Percentiles rank a stretch among this genome's conserved stretches.
Conservation (phyloP, 1,139 yeast genomes). For the Fermentozyma sake region DNA sequence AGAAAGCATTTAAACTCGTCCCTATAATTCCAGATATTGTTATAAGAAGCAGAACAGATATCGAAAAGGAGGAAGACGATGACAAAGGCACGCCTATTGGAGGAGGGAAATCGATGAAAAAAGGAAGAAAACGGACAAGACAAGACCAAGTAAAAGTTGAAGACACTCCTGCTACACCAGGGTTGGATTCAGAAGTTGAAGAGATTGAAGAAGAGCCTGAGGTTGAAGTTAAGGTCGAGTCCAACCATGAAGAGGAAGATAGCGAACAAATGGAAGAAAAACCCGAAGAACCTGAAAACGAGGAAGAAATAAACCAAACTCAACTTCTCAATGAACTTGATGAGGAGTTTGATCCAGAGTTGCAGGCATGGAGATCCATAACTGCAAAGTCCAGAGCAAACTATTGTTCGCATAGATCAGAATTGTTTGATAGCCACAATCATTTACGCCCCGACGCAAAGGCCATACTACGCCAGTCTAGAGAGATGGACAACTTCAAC, state of each 20-base stretch:
- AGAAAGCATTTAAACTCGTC: slow-evolving; percentile 67
- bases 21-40: slow-evolving; percentile 88
- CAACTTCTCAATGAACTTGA: slow-evolving; percentile 34
- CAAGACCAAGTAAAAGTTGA: slow-evolving; percentile 34
- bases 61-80: slow-evolving; percentile 70
- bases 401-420: slow-evolving; percentile 65
- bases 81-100: slow-evolving; percentile 29
- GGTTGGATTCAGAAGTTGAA: slow-evolving; percentile 21
- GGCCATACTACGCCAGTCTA: slow-evolving; percentile 60
- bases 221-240: slow-evolving; percentile 25
- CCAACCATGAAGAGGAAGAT: slow-evolving; percentile 25
- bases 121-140: slow-evolving; percentile 41
- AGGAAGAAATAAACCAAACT: slow-evolving; percentile 13
- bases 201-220: slow-evolving; percentile 20
- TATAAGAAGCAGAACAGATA: slow-evolving; percentile 75
- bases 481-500: slow-evolving; percentile 54
- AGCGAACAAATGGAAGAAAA: slow-evolving; percentile 13
- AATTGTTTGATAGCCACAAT: slow-evolving; percentile 53
- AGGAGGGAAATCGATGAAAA: slow-evolving; percentile 35
- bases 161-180: slow-evolving; percentile 14
- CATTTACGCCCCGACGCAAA: slow-evolving; percentile 61
- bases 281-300: slow-evolving; percentile 20
- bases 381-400: slow-evolving; percentile 79
- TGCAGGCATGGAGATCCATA: slow-evolving; percentile 74
- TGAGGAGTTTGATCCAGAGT: slow-evolving; percentile 28